phyloP scores from a whole-genome alignment of 1,139 yeast genomes.

The Hyphopichia pseudoburtonii region DNA sequence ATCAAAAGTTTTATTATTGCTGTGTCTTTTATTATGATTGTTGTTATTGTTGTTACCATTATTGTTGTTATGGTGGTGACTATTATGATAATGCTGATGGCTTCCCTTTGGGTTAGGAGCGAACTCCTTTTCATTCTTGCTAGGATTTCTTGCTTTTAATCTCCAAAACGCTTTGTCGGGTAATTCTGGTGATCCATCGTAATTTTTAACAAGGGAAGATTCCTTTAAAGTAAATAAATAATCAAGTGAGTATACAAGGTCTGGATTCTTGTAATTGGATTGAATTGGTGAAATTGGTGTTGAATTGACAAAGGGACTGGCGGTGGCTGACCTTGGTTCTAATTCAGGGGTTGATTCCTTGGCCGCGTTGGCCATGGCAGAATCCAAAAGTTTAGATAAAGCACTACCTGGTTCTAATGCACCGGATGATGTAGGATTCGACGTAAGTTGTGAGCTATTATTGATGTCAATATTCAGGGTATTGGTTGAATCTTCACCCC shows the following conservation, averaged over 20 bases:
- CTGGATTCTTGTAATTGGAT: conserved; percentile 12
- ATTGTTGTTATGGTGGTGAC: conserved; percentile 6
- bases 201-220: conserved; percentile 34
- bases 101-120: conserved; percentile 4
- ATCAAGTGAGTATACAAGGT: conserved; percentile 38
- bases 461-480: neutral
- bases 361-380: conserved; percentile 51
- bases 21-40: conserved; percentile 14
- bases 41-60: conserved; percentile 6
- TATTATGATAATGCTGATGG: conserved; percentile 6
- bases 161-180: conserved; percentile 50
- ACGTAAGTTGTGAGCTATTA: conserved; percentile 5
- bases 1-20: conserved; percentile 7
- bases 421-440: too few relatives aligned
- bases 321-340: conserved; percentile 18
- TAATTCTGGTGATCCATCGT: conserved; percentile 24
- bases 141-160: conserved; percentile 14
- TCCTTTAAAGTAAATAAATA: conserved; percentile 32
- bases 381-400: conserved; percentile 41
- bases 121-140: conserved; percentile 4
- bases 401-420: conserved; percentile 35
- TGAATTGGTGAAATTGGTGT: neutral
- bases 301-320: conserved; percentile 16
- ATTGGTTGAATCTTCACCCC: conserved; percentile 4
- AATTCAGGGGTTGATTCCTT: conserved; percentile 45